These are phyloP conservation scores for Trichoderma arundinaceum DNA, from an alignment of 2,329 filamentous ascomycete species.

Conservation along the genomic window DNA sequence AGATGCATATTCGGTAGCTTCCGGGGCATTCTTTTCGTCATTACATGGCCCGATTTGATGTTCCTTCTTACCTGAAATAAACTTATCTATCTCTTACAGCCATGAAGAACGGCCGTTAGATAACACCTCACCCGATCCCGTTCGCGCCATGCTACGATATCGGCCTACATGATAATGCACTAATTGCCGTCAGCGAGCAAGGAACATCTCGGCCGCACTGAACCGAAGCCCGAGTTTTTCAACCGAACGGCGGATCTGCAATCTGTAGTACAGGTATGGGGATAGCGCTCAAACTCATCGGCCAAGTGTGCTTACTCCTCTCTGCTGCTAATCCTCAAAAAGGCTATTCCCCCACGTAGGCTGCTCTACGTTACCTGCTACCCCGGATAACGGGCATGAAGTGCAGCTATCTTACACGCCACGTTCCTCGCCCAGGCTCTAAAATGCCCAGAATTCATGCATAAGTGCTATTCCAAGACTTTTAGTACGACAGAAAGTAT, in stretches of 20 bases:
- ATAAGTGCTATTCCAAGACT: background rate
- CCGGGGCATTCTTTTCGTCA: too few species aligned
- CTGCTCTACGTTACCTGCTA: conserved; percentile 8
- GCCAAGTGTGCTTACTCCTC: background rate
- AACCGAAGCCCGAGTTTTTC: conserved; percentile 1
- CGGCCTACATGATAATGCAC: background rate
- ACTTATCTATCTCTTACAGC: too few species aligned
- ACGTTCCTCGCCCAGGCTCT: background rate
- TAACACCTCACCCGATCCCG: background rate
- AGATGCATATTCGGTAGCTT: too few species aligned
- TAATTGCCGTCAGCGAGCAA: background rate
- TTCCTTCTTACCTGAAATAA: background rate
- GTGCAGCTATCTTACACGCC: background rate
- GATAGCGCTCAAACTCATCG: background rate
- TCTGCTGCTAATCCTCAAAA: background rate
- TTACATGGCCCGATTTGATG: too few species aligned
- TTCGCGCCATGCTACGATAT: background rate
- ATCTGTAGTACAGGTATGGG: background rate
- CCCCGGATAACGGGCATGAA: background rate
- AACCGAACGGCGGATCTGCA: background rate
- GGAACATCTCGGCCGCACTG: conserved; percentile 1
- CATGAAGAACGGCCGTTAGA: background rate
- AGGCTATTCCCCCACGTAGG: conserved; percentile 24
- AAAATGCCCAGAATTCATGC: background rate
- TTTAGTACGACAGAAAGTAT: background rate